phyloP scores from a whole-genome alignment of 495 filamentous ascomycete species.

The Neurospora sp. region DNA sequence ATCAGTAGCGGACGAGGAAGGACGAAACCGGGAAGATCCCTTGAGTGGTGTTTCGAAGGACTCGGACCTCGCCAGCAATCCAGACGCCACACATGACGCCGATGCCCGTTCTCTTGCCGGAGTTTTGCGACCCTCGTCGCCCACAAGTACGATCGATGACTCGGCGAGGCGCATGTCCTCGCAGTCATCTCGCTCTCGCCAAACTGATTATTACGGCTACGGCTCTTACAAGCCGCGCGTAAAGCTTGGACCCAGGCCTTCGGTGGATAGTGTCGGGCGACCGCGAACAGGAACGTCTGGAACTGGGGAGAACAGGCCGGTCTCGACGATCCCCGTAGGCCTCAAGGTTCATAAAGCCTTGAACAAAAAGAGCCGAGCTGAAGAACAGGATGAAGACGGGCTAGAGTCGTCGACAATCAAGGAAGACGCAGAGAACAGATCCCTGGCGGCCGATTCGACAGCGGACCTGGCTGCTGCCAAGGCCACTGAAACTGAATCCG shows the following conservation, averaged over 20 bases:
- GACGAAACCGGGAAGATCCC: background rate
- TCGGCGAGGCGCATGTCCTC: conserved; percentile 43
- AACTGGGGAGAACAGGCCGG: conserved; percentile 49
- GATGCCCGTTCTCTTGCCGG: conserved; percentile 33
- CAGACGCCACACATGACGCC: conserved; percentile 32
- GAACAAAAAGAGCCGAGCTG: conserved; percentile 29
- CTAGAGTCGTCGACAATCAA: conserved; percentile 14
- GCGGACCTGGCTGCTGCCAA: conserved; percentile 13
- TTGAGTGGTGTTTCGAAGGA: conserved; percentile 19
- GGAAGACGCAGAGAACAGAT: conserved; percentile 15
- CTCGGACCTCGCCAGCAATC: conserved; percentile 24
- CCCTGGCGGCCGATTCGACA: conserved; percentile 5
- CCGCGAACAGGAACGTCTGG: conserved; percentile 45
- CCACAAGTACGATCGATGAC: conserved; percentile 28
- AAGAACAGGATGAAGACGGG: conserved; percentile 21
- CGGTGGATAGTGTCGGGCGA: conserved; percentile 55
- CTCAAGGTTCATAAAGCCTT: conserved; percentile 37
- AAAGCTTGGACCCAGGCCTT: conserved; percentile 76
- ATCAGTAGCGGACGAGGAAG: conserved; percentile 34
- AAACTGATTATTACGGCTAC: conserved; percentile 50
- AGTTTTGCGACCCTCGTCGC: conserved; percentile 25
- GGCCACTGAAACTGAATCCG: conserved; percentile 21
- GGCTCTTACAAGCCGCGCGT: conserved; percentile 59
- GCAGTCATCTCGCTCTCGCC: conserved; percentile 45
- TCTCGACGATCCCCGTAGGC: conserved; percentile 56